These are phyloP conservation scores for Telfairia occidentalis DNA, from an alignment of 331 rosid species.

Conservation along the genomic window DNA sequence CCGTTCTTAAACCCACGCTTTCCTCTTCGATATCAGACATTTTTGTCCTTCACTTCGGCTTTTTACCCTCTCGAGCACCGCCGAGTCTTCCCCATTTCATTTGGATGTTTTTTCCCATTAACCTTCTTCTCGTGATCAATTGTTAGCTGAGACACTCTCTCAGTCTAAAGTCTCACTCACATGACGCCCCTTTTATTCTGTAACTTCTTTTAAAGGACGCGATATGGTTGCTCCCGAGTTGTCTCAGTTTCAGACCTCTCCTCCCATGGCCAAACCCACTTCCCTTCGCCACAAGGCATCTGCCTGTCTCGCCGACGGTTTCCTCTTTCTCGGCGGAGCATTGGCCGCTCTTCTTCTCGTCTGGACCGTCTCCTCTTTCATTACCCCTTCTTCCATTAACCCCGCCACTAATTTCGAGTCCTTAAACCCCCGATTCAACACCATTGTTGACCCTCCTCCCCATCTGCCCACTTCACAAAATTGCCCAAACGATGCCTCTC, in stretches of 20 bases:
- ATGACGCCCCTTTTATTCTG: not conserved
- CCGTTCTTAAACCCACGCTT: not conserved
- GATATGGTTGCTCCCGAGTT: slow-evolving; percentile 11
- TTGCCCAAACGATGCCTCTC: not conserved
- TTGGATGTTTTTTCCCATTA: no score
- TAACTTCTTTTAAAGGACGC: not conserved
- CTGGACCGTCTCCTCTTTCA: slow-evolving; percentile 42
- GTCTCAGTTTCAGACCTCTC: not conserved
- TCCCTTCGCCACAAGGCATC: slow-evolving; percentile 40
- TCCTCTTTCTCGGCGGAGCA: slow-evolving; percentile 60
- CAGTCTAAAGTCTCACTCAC: slow-evolving; percentile 10
- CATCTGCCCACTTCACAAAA: not conserved
- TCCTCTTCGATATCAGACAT: not conserved
- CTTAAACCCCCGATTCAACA: not conserved
- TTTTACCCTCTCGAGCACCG: no score
- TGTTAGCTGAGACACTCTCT: not conserved
- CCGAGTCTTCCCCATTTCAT: no score
- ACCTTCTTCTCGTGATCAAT: not conserved
- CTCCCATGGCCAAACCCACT: slow-evolving; percentile 33
- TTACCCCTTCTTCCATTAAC: slow-evolving; percentile 3
- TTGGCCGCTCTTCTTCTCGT: slow-evolving; percentile 54
- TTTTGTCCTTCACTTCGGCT: no score
- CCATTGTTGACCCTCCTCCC: not conserved
- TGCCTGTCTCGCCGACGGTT: slow-evolving; percentile 31
- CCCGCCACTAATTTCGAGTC: not conserved